Conservation (phyloP, 768 basidiomycete genomes). For the Amanita fuliginea region DNA sequence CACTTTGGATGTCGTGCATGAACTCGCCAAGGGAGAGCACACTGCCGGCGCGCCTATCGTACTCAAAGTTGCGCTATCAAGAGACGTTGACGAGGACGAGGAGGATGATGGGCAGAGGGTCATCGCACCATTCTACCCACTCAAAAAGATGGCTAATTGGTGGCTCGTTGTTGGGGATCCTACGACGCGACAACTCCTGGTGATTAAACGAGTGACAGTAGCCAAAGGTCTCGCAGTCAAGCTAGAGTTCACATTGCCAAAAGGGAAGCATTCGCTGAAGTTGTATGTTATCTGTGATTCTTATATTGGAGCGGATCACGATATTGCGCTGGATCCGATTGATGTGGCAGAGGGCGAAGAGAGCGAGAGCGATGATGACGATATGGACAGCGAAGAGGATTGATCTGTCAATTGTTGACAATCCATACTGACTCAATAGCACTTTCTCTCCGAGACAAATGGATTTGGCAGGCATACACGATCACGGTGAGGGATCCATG, state of each 20-base stretch:
- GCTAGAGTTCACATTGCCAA: conserved; percentile 80
- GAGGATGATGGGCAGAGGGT: conserved; percentile 67
- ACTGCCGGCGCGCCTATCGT: conserved; percentile 78
- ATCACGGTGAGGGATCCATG: too few species aligned
- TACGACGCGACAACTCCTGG: conserved; percentile 65
- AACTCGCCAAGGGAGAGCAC: conserved; percentile 81
- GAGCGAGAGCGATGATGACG: conserved; percentile 64
- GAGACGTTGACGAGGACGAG: conserved; percentile 76
- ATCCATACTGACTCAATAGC: too few species aligned
- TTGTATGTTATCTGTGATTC: conserved; percentile 90
- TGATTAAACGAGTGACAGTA: conserved; percentile 86
- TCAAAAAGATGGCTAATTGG: conserved; percentile 90
- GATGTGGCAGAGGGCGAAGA: conserved; percentile 89
- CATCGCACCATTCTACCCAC: conserved; percentile 90
- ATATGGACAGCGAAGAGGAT: conserved; percentile 55
- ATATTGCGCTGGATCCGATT: conserved; percentile 71
- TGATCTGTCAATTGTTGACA: conserved; percentile 6
- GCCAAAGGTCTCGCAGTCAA: conserved; percentile 77
- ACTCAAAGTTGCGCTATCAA: conserved; percentile 67
- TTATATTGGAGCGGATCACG: conserved; percentile 88
- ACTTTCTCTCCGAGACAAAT: too few species aligned
- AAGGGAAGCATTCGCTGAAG: conserved; percentile 75
- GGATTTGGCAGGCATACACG: too few species aligned
- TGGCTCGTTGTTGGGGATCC: conserved; percentile 94
- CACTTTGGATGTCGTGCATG: conserved; percentile 83